phyloP scores from a whole-genome alignment of 2,329 filamentous ascomycete species.

The Samsoniella hepiali region DNA sequence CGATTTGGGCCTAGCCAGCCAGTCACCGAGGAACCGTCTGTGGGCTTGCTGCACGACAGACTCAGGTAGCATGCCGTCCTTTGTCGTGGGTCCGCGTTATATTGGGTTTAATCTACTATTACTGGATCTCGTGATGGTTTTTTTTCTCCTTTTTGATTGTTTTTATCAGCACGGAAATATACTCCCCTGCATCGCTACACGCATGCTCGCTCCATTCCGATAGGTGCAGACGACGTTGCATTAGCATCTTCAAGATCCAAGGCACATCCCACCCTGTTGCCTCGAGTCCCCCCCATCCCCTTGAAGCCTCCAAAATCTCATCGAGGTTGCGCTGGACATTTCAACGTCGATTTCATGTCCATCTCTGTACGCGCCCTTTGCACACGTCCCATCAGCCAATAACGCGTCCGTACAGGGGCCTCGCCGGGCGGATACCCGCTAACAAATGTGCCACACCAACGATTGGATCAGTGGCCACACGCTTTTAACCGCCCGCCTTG shows the following conservation, averaged over 20 bases:
- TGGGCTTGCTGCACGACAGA: slow-evolving; percentile 4
- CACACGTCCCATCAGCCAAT: background rate
- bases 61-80: background rate
- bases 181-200: too few relatives aligned
- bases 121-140: too few relatives aligned
- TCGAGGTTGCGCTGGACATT: too few relatives aligned
- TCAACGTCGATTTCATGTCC: too few relatives aligned
- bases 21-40: slow-evolving; percentile 5
- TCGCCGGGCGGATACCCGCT: background rate
- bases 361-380: slow-evolving; percentile 1
- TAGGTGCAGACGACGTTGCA: too few relatives aligned
- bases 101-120: background rate
- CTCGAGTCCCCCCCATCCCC: too few relatives aligned
- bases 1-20: background rate
- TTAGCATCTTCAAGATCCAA: too few relatives aligned
- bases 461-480: slow-evolving; percentile 15
- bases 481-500: slow-evolving; percentile 13
- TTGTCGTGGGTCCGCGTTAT: background rate
- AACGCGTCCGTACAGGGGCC: background rate
- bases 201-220: too few relatives aligned
- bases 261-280: too few relatives aligned
- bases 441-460: background rate
- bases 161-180: too few relatives aligned
- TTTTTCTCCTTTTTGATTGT: too few relatives aligned
- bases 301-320: too few relatives aligned